Evolutionary conservation across 441 rosid genomes (phyloP).

Genomic region (Macaranga tanarius): DNA sequence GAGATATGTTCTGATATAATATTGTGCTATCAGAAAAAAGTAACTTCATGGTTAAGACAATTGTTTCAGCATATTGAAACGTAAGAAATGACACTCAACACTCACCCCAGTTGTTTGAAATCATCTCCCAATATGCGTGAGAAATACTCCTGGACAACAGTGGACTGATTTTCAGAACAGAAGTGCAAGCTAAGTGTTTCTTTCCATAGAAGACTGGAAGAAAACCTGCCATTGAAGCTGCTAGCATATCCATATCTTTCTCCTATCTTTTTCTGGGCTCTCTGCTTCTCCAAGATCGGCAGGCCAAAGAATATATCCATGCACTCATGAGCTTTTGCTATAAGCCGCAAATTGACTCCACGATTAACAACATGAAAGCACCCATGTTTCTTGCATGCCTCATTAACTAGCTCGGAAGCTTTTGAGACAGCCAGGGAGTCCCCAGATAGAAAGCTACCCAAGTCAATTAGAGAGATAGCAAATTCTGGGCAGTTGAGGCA

Average conservation of each 20-base stretch:
- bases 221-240: constrained; percentile 81
- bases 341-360: constrained; percentile 56
- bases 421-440: constrained; percentile 38
- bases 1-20: too few species aligned
- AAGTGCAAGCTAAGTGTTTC: constrained; percentile 80
- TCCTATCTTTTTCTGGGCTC: constrained; percentile 63
- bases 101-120: constrained; percentile 69
- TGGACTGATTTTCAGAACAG: constrained; percentile 41
- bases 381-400: constrained; percentile 79
- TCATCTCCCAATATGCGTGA: constrained; percentile 58
- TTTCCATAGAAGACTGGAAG: constrained; percentile 91
- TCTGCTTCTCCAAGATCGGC: constrained; percentile 68
- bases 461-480: constrained; percentile 64
- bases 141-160: constrained; percentile 57
- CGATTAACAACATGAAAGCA: constrained; percentile 81
- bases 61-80: too few species aligned
- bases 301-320: constrained; percentile 69
- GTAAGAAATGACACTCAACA: background rate
- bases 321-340: constrained; percentile 59
- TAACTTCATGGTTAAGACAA: too few species aligned
- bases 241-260: constrained; percentile 85
- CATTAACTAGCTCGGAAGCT: constrained; percentile 53
- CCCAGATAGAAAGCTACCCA: constrained; percentile 51
- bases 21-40: too few species aligned
- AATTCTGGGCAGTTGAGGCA: constrained; percentile 49